Base-by-base conservation (phyloP, 495 filamentous ascomycete genomes). In the Haplographium delicatum region DNA sequence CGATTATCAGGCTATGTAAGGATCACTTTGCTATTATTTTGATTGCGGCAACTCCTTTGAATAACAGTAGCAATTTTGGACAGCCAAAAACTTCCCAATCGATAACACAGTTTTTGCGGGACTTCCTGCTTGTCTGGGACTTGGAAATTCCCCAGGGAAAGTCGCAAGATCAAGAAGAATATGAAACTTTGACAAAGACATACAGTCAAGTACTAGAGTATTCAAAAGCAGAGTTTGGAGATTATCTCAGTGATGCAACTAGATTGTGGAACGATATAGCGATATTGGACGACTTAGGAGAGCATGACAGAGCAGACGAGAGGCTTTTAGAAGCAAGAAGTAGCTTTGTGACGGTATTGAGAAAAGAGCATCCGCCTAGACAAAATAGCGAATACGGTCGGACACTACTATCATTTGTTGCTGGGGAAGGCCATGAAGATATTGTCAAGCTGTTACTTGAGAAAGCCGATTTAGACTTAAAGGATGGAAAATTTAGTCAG, bases 121-220 rank as follows among this genome's bases (percentile, higher is more conserved):
- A 56, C 37, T 54, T 61, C 41, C 35, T 61, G 39, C 54, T 63
- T 33, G 51, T 61, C 51, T 63, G 61, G 57, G 18, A 59, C 50
- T 46, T 18, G 50, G 42, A 53, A 53, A 39, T 25, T 6, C 30
- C 42, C 31, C 33, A 5, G 15, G 50, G 10, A 7, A 20, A 40
- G 33, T 39, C 19, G 28, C 50, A 53, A 33, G 24, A 43, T 53
- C 50, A 33, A 45, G 42, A 4, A 18, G 15, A 25, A 53, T 53
- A 45, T 31, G 42, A 53, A 46, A 26, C 28, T 20, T 46, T 30
- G 19, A 15, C 24, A 33, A 11, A 38, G 20, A 53, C 39, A 53
- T 5, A 53, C 46, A 28, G 5, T 28, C 24, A 11, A 24, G 30
- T 28, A 31, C 30, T 24, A 46, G 50, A 40, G 18, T 38, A 53